A percentile compares a stretch with the other conserved stretches of the same genome.
phyloP scores from a whole-genome alignment of 108 stramenopile species.

The Nitzschia sp. region DNA sequence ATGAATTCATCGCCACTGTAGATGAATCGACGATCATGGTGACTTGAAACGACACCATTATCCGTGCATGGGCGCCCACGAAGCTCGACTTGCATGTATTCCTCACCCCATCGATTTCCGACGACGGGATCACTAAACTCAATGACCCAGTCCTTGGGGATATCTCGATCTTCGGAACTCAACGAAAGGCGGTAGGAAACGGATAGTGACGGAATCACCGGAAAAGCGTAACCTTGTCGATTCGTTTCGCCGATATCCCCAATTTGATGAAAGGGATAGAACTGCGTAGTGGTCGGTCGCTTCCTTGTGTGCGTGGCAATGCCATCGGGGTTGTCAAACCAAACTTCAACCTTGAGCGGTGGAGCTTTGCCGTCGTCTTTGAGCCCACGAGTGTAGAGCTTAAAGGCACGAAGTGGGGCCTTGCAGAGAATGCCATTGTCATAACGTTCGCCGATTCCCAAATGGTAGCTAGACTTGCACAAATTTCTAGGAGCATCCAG shows the following conservation, averaged over 20 bases:
- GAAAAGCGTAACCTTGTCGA: conserved; percentile 58
- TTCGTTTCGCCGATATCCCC: conserved; percentile 7
- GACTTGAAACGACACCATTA: conserved; percentile 48
- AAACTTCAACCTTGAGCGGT: conserved; percentile 45
- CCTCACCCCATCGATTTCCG: conserved; percentile 52
- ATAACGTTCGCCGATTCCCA: conserved; percentile 29
- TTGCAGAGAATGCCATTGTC: conserved; percentile 55
- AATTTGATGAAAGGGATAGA: conserved; percentile 45
- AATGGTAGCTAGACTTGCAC: conserved; percentile 30
- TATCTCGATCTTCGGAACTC: conserved; percentile 26
- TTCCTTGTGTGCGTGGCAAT: not conserved
- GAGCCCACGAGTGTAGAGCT: conserved; percentile 43
- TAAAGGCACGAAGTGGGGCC: conserved; percentile 47
- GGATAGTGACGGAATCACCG: conserved; percentile 33
- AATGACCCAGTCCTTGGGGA: conserved; percentile 59
- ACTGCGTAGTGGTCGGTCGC: conserved; percentile 25
- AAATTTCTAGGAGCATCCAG: conserved; percentile 28
- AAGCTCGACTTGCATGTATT: conserved; percentile 42
- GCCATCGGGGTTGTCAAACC: conserved; percentile 39
- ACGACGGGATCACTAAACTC: conserved; percentile 64
- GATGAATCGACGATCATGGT: conserved; percentile 59
- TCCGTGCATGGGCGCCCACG: conserved; percentile 42
- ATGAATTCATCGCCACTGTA: conserved; percentile 49
- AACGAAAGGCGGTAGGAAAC: conserved; percentile 54
- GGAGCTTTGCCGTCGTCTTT: conserved; percentile 28